Conservation (phyloP, 306 rosid species). For the Prunus fruticosa region DNA sequence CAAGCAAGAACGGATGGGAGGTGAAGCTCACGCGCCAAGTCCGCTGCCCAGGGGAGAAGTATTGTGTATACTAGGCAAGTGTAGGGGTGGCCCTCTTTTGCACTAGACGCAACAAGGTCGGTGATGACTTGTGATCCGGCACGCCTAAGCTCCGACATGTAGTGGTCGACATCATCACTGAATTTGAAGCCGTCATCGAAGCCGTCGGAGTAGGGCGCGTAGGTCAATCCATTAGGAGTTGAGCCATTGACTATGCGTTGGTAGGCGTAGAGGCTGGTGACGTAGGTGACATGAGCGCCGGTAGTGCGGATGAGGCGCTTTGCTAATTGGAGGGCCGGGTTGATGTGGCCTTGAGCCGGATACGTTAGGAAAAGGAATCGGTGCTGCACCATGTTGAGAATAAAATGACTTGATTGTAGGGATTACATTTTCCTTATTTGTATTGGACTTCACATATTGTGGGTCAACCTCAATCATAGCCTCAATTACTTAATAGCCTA, state of each 20-base stretch:
- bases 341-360: conserved; percentile 29
- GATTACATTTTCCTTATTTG: no score
- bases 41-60: conserved; percentile 30
- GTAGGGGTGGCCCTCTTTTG: conserved; percentile 17
- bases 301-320: conserved; percentile 21
- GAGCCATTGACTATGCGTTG: conserved; percentile 15
- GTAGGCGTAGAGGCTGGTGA: neutral
- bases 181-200: no score
- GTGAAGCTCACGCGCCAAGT: conserved; percentile 17
- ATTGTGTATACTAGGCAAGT: conserved; percentile 26
- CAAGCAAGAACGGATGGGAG: conserved; percentile 30
- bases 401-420: no score
- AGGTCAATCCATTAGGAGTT: conserved; percentile 10
- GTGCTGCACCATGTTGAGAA: no score
- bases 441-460: no score
- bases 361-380: conserved; percentile 16
- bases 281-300: conserved; percentile 26
- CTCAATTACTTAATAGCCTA: no score
- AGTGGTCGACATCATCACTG: no score
- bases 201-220: neutral
- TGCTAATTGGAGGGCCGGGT: conserved; percentile 35
- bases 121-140: no score
- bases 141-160: no score
- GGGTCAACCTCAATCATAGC: no score
- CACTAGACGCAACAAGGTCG: no score